Evolutionary conservation across 2,329 filamentous ascomycete species (phyloP).

Genomic region (Dothistroma pini): DNA sequence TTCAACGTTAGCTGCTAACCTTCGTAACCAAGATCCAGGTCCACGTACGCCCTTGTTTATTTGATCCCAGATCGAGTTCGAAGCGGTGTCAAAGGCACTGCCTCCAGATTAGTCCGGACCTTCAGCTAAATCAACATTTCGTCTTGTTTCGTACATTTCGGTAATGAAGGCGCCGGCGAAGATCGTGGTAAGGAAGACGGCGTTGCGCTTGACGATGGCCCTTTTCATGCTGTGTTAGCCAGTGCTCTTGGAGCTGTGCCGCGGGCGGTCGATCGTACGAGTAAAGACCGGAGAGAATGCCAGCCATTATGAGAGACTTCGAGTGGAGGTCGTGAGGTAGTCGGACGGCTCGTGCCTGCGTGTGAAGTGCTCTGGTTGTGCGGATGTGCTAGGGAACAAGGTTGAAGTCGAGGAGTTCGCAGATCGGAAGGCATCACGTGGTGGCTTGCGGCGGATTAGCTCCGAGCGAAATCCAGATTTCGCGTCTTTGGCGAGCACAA

Average conservation of each 20-base stretch:
- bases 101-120: constrained; percentile 20
- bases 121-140: background rate
- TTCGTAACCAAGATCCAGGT: background rate
- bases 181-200: constrained; percentile 78
- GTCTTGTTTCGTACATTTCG: constrained; percentile 66
- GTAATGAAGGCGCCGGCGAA: constrained; percentile 86
- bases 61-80: constrained; percentile 85
- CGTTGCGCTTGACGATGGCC: constrained; percentile 80
- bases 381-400: background rate
- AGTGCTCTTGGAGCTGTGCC: constrained; percentile 6
- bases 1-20: constrained; percentile 26
- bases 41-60: constrained; percentile 84
- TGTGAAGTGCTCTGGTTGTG: background rate
- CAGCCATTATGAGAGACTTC: constrained; percentile 52
- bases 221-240: constrained; percentile 49
- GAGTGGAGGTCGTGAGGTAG: background rate
- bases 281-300: constrained; percentile 56
- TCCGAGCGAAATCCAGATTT: background rate
- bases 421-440: background rate
- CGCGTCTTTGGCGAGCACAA: background rate
- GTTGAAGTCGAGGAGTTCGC: background rate
- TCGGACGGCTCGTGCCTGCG: background rate
- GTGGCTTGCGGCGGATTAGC: background rate
- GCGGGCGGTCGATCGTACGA: constrained; percentile 2
- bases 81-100: constrained; percentile 77